A percentile compares a stretch with the other conserved stretches of the same genome.
These are phyloP conservation scores for Diutina siamensis DNA, from an alignment of 1,139 yeast genomes.

Conservation along the genomic window DNA sequence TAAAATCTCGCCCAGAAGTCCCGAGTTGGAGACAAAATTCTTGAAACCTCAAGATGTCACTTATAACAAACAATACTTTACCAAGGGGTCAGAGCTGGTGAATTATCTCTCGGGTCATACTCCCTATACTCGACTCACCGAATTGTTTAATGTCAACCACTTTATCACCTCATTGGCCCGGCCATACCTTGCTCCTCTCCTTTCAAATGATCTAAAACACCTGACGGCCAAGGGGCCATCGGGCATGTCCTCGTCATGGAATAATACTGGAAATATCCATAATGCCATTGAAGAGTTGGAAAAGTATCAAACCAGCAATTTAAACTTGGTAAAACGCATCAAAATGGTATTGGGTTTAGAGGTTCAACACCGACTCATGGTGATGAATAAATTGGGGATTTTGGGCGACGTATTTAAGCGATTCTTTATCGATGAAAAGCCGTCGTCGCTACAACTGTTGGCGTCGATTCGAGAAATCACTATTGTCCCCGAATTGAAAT, in stretches of 20 bases:
- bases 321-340: slow-evolving; percentile 23
- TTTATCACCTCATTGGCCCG: slow-evolving; percentile 83
- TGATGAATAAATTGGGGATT: slow-evolving; percentile 68
- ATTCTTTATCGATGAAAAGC: slow-evolving; percentile 80
- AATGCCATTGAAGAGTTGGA: neutral
- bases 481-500: slow-evolving; percentile 76
- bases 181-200: slow-evolving; percentile 84
- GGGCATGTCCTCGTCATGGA: neutral
- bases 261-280: neutral
- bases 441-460: slow-evolving; percentile 47
- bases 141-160: slow-evolving; percentile 87
- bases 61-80: slow-evolving; percentile 31
- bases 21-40: slow-evolving; percentile 23
- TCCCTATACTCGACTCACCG: slow-evolving; percentile 82
- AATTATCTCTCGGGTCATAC: slow-evolving; percentile 25
- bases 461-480: slow-evolving; percentile 61
- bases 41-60: slow-evolving; percentile 38
- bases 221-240: slow-evolving; percentile 13
- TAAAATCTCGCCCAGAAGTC: slow-evolving; percentile 34
- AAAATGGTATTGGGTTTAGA: slow-evolving; percentile 42
- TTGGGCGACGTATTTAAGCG: slow-evolving; percentile 62
- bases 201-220: slow-evolving; percentile 74
- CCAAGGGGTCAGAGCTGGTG: slow-evolving; percentile 11
- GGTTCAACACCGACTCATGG: slow-evolving; percentile 72
- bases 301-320: slow-evolving; percentile 15